phyloP scores from a whole-genome alignment of 371 early-diverging fungal genomes.

The Actinomucor elegans region DNA sequence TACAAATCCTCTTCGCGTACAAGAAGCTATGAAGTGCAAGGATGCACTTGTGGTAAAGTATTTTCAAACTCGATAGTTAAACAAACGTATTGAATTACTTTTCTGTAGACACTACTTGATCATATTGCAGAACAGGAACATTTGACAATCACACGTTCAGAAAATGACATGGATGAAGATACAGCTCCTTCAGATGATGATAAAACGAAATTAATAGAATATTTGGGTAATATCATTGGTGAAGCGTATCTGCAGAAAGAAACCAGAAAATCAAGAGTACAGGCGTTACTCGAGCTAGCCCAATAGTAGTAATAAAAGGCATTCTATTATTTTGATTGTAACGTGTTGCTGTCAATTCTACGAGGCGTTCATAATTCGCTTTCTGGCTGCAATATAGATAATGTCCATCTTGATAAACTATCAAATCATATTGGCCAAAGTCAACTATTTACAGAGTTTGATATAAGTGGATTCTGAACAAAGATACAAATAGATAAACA shows the following conservation, averaged over 20 bases:
- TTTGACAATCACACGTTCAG: not conserved
- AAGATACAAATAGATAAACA: no score
- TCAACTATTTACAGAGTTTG: no score
- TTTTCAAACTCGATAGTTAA: not conserved
- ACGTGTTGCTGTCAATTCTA: no score
- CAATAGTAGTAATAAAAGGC: no score
- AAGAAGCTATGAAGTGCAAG: slow-evolving; percentile 41
- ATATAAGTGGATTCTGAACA: no score
- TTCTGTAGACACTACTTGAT: slow-evolving; percentile 13
- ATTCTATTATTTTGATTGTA: no score
- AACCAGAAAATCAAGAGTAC: slow-evolving; percentile 8
- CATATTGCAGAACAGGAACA: slow-evolving; percentile 19
- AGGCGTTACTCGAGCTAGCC: not conserved
- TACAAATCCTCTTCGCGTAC: slow-evolving; percentile 20
- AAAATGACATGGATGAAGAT: slow-evolving; percentile 23
- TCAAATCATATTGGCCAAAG: no score
- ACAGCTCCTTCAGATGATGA: slow-evolving; percentile 11
- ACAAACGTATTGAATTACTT: not conserved
- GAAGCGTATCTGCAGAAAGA: slow-evolving; percentile 22
- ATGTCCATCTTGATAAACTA: no score
- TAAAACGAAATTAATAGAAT: slow-evolving; percentile 11
- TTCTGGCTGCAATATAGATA: no score
- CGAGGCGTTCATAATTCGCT: no score
- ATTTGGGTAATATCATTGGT: slow-evolving; percentile 17
- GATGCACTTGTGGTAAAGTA: slow-evolving; percentile 40